These are phyloP conservation scores for Vigna radiata DNA, from an alignment of 306 rosid genomes.

Conservation along the genomic window DNA sequence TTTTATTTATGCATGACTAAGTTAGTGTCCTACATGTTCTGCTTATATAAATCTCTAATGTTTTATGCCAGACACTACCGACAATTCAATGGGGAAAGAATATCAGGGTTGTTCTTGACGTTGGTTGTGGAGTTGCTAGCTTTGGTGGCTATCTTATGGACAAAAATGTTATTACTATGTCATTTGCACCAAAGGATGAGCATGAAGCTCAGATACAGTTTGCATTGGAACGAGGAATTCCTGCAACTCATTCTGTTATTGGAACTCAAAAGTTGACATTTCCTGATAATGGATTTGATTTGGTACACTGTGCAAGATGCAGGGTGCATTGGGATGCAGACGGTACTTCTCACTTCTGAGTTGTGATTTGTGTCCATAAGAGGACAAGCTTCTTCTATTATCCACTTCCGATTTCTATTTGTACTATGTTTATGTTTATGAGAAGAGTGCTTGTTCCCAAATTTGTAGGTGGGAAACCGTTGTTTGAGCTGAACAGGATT, in stretches of 20 bases:
- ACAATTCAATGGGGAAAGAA: conserved; percentile 70
- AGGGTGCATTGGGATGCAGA: conserved; percentile 94
- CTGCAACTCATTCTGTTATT: conserved; percentile 83
- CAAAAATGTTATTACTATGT: conserved; percentile 80
- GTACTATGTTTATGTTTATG: not conserved
- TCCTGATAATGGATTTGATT: conserved; percentile 70
- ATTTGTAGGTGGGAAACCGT: conserved; percentile 75
- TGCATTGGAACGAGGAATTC: conserved; percentile 92
- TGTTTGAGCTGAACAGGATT: conserved; percentile 81
- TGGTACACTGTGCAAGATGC: conserved; percentile 91
- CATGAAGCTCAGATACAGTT: conserved; percentile 95
- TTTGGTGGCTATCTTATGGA: conserved; percentile 84
- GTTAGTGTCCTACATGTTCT: too few relatives aligned
- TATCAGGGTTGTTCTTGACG: conserved; percentile 82
- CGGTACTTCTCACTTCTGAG: conserved; percentile 54
- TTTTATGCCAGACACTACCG: conserved; percentile 58
- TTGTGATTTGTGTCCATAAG: conserved; percentile 8
- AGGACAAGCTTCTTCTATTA: not conserved
- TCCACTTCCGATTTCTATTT: conserved; percentile 13
- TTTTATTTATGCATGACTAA: not conserved
- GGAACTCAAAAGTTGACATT: conserved; percentile 81
- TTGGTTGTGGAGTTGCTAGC: conserved; percentile 95
- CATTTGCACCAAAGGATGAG: conserved; percentile 94
- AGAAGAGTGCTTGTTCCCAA: conserved; percentile 23
- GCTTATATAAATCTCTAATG: not conserved